Percentiles rank a stretch among this genome's conserved stretches.
phyloP scores from a whole-genome alignment of 2,329 filamentous ascomycete species.

The Chaetomiaceae sp. region DNA sequence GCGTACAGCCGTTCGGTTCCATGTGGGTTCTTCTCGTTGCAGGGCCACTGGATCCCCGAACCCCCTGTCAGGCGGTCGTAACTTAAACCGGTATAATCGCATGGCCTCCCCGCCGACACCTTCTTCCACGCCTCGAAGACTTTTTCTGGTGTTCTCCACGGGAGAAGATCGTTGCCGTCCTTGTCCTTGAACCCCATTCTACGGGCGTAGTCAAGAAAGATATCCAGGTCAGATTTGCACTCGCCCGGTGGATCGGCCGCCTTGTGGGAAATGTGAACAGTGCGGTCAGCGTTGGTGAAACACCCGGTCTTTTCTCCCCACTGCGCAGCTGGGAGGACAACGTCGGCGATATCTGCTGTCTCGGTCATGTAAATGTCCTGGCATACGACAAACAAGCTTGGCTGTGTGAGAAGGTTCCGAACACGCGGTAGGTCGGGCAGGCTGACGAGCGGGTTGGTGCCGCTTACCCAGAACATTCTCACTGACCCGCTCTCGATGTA shows the following conservation, averaged over 20 bases:
- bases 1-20: conserved; percentile 34
- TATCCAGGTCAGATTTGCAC: conserved; percentile 34
- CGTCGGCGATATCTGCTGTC: conserved; percentile 35
- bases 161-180: conserved; percentile 31
- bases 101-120: conserved; percentile 33
- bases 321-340: conserved; percentile 35
- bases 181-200: conserved; percentile 36
- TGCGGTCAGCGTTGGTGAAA: conserved; percentile 38
- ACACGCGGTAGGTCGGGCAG: conserved; percentile 33
- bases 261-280: conserved; percentile 36
- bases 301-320: conserved; percentile 38
- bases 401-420: conserved; percentile 31
- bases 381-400: conserved; percentile 32
- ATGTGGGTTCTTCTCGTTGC: conserved; percentile 31
- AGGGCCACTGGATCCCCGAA: conserved; percentile 37
- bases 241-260: conserved; percentile 37
- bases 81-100: conserved; percentile 33
- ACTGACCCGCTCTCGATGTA: conserved; percentile 34
- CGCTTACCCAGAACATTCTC: conserved; percentile 37
- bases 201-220: conserved; percentile 34
- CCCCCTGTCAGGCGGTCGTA: conserved; percentile 35
- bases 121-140: conserved; percentile 36
- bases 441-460: conserved; percentile 38
- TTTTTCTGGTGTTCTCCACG: conserved; percentile 31
- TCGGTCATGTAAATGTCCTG: conserved; percentile 38